phyloP scores from a whole-genome alignment of 2,329 filamentous ascomycete species.

The Xylariaceae sp. region DNA sequence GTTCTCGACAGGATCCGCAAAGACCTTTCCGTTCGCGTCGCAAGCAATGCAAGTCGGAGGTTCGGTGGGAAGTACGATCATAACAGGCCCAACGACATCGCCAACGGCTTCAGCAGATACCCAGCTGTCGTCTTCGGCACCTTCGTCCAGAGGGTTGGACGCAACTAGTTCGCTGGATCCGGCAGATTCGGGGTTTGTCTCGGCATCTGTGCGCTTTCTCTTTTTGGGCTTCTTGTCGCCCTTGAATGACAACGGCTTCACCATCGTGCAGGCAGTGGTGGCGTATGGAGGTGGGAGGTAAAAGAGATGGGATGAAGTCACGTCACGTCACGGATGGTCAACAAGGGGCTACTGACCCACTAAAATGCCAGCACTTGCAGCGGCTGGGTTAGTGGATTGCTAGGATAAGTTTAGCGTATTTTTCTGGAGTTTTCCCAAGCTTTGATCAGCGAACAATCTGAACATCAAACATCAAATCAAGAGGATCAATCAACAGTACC shows the following conservation, averaged over 20 bases:
- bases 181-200: slow-evolving; percentile 17
- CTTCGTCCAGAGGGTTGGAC: slow-evolving; percentile 28
- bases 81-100: slow-evolving; percentile 77
- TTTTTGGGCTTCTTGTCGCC: slow-evolving; percentile 96
- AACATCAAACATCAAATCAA: too few species aligned
- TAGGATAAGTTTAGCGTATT: too few species aligned
- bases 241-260: slow-evolving; percentile 91
- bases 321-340: too few species aligned
- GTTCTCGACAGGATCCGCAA: slow-evolving; percentile 78
- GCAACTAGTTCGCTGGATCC: slow-evolving; percentile 35
- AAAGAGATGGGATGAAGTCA: too few species aligned
- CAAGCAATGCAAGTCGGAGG: slow-evolving; percentile 73
- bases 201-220: slow-evolving; percentile 65
- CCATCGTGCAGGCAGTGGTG: slow-evolving; percentile 56
- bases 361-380: too few species aligned
- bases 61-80: slow-evolving; percentile 76
- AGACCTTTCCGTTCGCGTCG: slow-evolving; percentile 83
- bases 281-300: too few species aligned
- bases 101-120: slow-evolving; percentile 71
- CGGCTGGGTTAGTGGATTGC: too few species aligned
- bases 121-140: slow-evolving; percentile 78
- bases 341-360: too few species aligned
- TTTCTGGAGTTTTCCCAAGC: too few species aligned
- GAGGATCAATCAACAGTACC: too few species aligned
- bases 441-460: too few species aligned